Evolutionary conservation across 345 rosid species (phyloP), one percentile per base, ranked within the genome.

Genomic region (Acer campestre): DNA sequence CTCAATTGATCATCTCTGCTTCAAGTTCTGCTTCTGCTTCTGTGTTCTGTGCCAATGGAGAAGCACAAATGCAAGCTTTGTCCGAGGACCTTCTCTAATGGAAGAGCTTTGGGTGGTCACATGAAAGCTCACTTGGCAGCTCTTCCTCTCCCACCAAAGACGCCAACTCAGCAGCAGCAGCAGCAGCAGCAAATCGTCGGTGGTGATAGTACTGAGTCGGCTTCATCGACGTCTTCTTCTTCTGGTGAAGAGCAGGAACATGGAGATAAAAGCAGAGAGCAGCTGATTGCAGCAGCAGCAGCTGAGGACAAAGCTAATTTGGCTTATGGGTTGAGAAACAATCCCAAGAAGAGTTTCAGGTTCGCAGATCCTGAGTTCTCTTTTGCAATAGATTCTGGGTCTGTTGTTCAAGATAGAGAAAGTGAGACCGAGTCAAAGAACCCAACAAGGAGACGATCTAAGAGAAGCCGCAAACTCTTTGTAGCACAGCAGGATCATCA

Each of bases 81-180:
- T 77, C 82, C 87, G 7, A 89, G 92, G 74, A 85, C 77, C 74
- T 96, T 96, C 87, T 81, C 89, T 56, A 91, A 89, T 83, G 97
- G 97, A 31, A 91, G 97, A 85, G 97, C 98, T 59, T 85, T 96
- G 70, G 97, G 98, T 12, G 98, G 98, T 74, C 99, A 96, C 85
- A 96, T 96, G 97, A 90, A 92, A 88, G 90, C 97, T 79, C 99
- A 96, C 71, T 77, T 94, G 79, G 90, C 92, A 77, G 74, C 82
- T 20, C 86, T 82, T 77, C 91, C 82, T 29, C 67, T 58, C 51
- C 87, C 77, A 58, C 80, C 70, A 20, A 83, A 77, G 79, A 66
- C 58, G 13, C 35, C 84, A 62, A 82, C 51, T 16, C 78, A 68
- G 63, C 83, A 65, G 73, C 81, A 35, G 38, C 31, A 29, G 31